Base-by-base conservation (phyloP, 202 grass and related monocot genomes). In the Schoenoplectus tabernaemontani region DNA sequence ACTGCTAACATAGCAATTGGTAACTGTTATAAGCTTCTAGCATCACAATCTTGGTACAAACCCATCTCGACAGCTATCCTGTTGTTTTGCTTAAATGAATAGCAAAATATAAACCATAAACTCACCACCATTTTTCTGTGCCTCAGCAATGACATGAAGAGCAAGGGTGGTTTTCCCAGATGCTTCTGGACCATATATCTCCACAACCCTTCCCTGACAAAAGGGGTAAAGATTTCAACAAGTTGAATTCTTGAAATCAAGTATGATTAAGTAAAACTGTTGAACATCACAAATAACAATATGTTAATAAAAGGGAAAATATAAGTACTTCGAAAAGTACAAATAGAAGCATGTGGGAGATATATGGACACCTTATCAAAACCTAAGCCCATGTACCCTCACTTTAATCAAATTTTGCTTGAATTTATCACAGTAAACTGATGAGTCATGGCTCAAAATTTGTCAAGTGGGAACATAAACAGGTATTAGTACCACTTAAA, bases 101-200 rank as follows among this genome's bases (percentile, higher is more conserved):
- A 39, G 20, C 10, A 69, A 69, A 69, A 7, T 46, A 69, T 33
- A 46, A 46, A 69, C 2, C 12, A 58, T 54, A 65, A 64, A 34
- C 76, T 56, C 72, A 88, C 87, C 87, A 73, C 87, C 87, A 48
- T 36, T 72, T 78, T 85, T 88, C 61, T 88, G 87, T 79, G 87
- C 83, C 81, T 88, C 83, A 56, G 87, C 83, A 65, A 88, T 88
- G 42, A 85, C 83, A 82, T 88, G 87, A 79, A 88, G 87, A 76
- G 87, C 87, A 64, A 88, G 87, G 54, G 87, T 88, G n/a, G 87
- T 88, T 79, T 88, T 88, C 1, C 87, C 83, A 48, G 87, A 88
- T 50, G 87, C 87, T 57, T 88, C 87, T 57, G 87, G 87, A n/a
- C 87, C 87, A 82, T 88, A 88, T 74, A 88, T 75, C 79, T 88